Evolutionary conservation across 768 basidiomycete genomes (phyloP), one percentile per base, ranked within the genome.

Genomic region (Fibroporia radiculosa): DNA sequence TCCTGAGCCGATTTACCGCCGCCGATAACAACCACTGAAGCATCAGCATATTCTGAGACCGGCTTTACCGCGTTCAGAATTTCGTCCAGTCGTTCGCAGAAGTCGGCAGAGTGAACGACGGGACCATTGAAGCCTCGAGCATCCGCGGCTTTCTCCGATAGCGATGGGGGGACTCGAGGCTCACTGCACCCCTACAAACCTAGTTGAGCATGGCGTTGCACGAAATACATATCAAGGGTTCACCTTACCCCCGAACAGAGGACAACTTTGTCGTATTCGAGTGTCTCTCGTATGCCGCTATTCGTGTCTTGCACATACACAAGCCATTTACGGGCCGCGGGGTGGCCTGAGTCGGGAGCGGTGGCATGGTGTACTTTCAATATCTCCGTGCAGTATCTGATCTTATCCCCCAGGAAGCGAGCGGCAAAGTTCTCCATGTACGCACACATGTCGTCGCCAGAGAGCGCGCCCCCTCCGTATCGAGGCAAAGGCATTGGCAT

Each of bases 1-100:
- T 84, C 82, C 63, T 78, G 77, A 0, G 78, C 78, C 3, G 82
- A 84, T 55, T 77, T 84, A 3, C 82, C 82, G n/a, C 81, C 77
- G 3, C 82, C 82, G 2, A 82, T 60, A 1, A 84, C 65, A 0
- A 81, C 62, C 4, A 74, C 62, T 0, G 66, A 55, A 12, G 58
- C 62, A 11, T 42, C 41, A 4, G 56, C 36, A 8, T 47, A 19
- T 14, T 38, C 36, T 3, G 36, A 38, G 6, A 24, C 36, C 5
- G n/a, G 36, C 16, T 18, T 18, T 6, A 38, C 36, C 3, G 36
- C 36, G 36, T 38, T 24, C 6, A 38, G 36, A 10, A 38, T 19
- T 14, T 38, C 36, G 13, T 38, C 20, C 36, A 23, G 20, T 19
- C 36, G 36, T 3, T 19, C 6, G 20, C 8, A 12, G n/a, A 22